phyloP scores from a whole-genome alignment of 768 basidiomycete genomes.

The Leccinum longicurvipes region DNA sequence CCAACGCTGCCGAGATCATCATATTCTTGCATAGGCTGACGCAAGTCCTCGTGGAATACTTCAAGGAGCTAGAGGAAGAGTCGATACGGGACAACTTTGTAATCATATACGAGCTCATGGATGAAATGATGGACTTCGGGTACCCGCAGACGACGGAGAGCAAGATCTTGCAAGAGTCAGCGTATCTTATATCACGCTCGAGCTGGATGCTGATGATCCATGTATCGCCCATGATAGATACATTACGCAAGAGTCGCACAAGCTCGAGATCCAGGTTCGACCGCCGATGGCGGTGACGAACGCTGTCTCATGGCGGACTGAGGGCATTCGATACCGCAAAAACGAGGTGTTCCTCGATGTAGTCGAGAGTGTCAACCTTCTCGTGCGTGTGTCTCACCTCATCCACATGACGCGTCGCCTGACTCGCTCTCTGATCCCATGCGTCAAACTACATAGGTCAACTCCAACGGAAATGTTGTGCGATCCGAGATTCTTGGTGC shows the following conservation, averaged over 20 bases:
- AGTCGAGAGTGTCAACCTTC: conserved; percentile 93
- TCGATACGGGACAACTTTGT: conserved; percentile 99
- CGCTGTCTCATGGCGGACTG: conserved; percentile 97
- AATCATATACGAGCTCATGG: conserved; percentile 97
- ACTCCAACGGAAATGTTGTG: conserved; percentile 94
- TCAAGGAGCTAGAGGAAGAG: conserved; percentile 99
- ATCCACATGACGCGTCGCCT: not conserved
- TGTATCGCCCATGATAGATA: conserved; percentile 72
- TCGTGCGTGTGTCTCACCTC: conserved; percentile 49
- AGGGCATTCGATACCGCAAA: conserved; percentile 95
- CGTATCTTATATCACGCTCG: conserved; percentile 1
- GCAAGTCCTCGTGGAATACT: conserved; percentile 94
- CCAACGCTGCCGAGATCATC: conserved; percentile 94
- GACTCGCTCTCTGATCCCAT: not conserved
- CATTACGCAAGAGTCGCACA: conserved; percentile 98
- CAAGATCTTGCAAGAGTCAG: conserved; percentile 96
- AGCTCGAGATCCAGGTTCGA: conserved; percentile 88
- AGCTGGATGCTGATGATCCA: not conserved
- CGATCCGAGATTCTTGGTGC: conserved; percentile 98
- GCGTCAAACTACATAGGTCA: conserved; percentile 56
- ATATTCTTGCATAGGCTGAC: conserved; percentile 93
- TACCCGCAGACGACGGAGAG: conserved; percentile 99
- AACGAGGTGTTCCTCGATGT: conserved; percentile 99
- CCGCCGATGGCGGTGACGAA: conserved; percentile 98
- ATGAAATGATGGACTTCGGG: conserved; percentile 99